These are phyloP conservation scores for Lactifluus volemus DNA, from an alignment of 768 basidiomycete genomes.

Conservation along the genomic window DNA sequence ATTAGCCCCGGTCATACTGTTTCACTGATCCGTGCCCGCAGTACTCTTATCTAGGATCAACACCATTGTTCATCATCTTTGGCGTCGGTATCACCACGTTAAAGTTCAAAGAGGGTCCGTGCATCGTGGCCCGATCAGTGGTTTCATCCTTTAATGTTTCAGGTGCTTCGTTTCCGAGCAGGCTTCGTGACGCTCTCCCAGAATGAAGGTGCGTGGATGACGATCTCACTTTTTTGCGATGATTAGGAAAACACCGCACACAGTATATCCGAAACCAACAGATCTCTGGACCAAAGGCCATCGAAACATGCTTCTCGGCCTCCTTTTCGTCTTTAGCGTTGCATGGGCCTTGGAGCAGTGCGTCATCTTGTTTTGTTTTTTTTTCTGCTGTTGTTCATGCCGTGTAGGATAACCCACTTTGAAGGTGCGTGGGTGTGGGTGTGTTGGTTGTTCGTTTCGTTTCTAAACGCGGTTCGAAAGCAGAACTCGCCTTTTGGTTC, in stretches of 20 bases:
- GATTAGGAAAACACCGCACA: neutral
- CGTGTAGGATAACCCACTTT: slow-evolving; percentile 61
- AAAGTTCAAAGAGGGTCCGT: slow-evolving; percentile 66
- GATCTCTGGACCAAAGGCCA: slow-evolving; percentile 38
- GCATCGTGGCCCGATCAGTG: neutral
- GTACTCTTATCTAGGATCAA: slow-evolving; percentile 71
- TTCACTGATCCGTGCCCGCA: slow-evolving; percentile 25
- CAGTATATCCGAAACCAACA: slow-evolving; percentile 54
- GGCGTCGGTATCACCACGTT: slow-evolving; percentile 50
- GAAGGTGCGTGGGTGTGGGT: slow-evolving; percentile 49
- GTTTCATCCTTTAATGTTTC: neutral
- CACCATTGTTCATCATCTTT: slow-evolving; percentile 60
- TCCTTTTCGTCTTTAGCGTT: slow-evolving; percentile 61
- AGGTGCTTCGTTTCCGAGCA: neutral
- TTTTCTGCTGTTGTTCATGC: neutral
- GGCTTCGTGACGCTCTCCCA: slow-evolving; percentile 27
- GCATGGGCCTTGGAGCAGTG: slow-evolving; percentile 77
- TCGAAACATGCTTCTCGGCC: slow-evolving; percentile 51
- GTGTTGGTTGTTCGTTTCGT: too few relatives aligned
- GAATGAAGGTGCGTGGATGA: slow-evolving; percentile 24
- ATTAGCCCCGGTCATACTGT: neutral
- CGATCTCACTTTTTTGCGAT: neutral
- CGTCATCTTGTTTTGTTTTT: slow-evolving; percentile 22
- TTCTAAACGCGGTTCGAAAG: neutral
- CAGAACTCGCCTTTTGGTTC: slow-evolving; percentile 76